These are phyloP conservation scores for Populus deltoides DNA, from an alignment of 345 rosid species.

Conservation along the genomic window DNA sequence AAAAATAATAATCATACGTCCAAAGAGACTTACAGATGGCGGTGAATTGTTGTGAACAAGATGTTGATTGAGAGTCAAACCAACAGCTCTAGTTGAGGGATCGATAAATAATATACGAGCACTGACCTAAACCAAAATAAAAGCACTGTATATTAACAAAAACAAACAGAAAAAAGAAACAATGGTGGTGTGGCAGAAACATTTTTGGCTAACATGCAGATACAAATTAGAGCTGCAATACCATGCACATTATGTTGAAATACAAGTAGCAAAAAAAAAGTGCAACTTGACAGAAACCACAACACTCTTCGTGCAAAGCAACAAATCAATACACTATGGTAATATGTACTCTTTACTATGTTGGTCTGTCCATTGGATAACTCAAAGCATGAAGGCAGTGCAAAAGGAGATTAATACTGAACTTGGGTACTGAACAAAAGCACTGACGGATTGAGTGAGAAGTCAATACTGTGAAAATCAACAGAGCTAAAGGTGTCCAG, in stretches of 20 bases:
- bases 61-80: constrained; percentile 85
- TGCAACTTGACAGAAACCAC: background rate
- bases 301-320: background rate
- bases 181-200: background rate
- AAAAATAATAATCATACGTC: background rate
- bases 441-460: too few relatives aligned
- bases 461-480: background rate
- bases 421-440: too few relatives aligned
- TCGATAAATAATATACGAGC: constrained; percentile 88
- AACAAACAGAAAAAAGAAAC: background rate
- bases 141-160: background rate
- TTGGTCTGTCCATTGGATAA: background rate
- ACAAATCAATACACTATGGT: background rate
- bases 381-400: background rate
- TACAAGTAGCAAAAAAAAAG: background rate
- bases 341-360: background rate
- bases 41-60: constrained; percentile 77
- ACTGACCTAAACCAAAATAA: constrained; percentile 57
- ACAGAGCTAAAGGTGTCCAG: background rate
- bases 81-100: constrained; percentile 90
- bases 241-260: background rate
- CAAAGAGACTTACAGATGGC: constrained; percentile 53
- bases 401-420: too few relatives aligned
- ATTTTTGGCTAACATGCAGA: background rate
- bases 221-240: background rate